phyloP scores from a whole-genome alignment of 2,329 filamentous ascomycete genomes.

The Pestalotiopsis sp. region DNA sequence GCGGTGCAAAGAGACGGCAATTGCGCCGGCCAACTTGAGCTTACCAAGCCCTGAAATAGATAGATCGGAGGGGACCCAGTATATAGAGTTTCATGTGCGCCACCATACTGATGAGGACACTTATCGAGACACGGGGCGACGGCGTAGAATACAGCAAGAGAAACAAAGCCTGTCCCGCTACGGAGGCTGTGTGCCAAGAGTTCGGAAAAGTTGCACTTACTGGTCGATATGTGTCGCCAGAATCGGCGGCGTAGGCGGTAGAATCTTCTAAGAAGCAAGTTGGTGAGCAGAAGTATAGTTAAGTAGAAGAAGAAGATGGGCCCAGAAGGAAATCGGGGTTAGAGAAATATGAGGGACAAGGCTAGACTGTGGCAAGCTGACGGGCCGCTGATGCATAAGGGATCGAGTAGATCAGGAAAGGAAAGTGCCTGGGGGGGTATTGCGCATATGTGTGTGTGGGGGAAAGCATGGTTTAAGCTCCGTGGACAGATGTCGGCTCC shows the following conservation, averaged over 20 bases:
- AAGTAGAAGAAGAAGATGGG: slow-evolving; percentile 24
- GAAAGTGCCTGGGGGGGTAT: slow-evolving; percentile 43
- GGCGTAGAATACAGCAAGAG: not conserved
- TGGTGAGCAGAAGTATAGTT: slow-evolving; percentile 25
- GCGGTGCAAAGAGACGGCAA: not conserved
- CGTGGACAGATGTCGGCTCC: slow-evolving; percentile 15
- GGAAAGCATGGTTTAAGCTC: slow-evolving; percentile 33
- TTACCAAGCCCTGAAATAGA: not conserved
- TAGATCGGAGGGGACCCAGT: slow-evolving; percentile 3
- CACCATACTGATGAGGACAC: not conserved
- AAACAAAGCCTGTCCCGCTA: not conserved
- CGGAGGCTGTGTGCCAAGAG: not conserved
- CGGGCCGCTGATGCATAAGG: slow-evolving; percentile 35
- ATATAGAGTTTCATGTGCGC: slow-evolving; percentile 13
- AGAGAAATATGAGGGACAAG: slow-evolving; percentile 16
- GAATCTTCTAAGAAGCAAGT: slow-evolving; percentile 40
- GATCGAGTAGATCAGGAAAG: slow-evolving; percentile 47
- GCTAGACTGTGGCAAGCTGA: slow-evolving; percentile 24
- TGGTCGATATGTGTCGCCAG: slow-evolving; percentile 63
- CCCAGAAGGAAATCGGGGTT: slow-evolving; percentile 21
- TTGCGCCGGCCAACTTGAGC: not conserved
- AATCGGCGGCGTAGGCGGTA: slow-evolving; percentile 52
- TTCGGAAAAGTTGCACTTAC: slow-evolving; percentile 32
- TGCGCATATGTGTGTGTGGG: slow-evolving; percentile 36
- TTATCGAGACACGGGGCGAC: not conserved